phyloP scores from a whole-genome alignment of 2,329 filamentous ascomycete genomes.

The Ceratocystis cubensis region DNA sequence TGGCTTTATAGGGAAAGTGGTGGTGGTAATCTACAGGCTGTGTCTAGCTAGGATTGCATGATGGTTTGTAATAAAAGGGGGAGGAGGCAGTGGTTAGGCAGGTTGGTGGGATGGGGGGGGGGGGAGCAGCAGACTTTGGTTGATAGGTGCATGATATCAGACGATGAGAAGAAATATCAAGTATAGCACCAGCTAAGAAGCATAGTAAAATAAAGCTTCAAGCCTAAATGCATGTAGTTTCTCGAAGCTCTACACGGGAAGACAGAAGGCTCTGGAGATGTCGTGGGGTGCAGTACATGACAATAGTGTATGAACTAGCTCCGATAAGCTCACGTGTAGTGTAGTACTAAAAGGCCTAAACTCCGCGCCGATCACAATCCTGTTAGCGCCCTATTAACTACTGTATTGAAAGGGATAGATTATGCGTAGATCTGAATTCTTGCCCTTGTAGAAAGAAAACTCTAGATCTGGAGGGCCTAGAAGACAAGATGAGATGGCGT shows the following conservation, averaged over 20 bases:
- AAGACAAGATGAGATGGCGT: neutral
- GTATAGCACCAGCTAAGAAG: neutral
- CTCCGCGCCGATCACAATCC: neutral
- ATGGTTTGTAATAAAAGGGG: neutral
- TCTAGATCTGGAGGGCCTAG: neutral
- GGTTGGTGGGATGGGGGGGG: neutral
- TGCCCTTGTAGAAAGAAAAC: neutral
- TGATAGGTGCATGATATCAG: neutral
- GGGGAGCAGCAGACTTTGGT: neutral
- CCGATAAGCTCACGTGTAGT: neutral
- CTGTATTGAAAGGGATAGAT: neutral
- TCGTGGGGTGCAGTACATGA: neutral
- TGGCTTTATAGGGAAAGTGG: neutral
- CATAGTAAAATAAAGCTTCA: neutral
- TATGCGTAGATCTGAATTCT: neutral
- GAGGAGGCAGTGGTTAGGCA: neutral
- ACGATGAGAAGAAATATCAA: neutral
- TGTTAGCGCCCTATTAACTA: neutral
- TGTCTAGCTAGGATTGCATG: neutral
- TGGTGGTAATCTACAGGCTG: neutral
- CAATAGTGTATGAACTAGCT: neutral
- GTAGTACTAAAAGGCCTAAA: neutral
- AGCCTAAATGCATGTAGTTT: too few relatives aligned
- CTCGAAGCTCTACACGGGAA: neutral
- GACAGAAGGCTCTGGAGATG: neutral